A percentile compares a stretch with the other conserved stretches of the same genome.
phyloP scores from a whole-genome alignment of 164 flowering plant species.

The Magnolia kwangsiensis region DNA sequence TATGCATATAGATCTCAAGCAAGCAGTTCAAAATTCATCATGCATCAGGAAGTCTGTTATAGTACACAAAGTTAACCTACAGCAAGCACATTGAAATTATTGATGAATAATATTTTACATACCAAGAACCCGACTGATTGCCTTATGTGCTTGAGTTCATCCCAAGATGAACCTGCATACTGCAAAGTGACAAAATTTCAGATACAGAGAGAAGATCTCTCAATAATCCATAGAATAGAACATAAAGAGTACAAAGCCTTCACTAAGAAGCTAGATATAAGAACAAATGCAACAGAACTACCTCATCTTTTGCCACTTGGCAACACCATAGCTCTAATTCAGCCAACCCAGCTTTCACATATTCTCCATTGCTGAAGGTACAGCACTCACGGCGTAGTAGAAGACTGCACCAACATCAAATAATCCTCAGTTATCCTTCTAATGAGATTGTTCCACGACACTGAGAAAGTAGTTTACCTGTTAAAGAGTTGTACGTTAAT shows the following conservation, averaged over 20 bases:
- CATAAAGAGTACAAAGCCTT: background rate
- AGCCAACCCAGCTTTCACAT: constrained; percentile 79
- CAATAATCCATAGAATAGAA: background rate
- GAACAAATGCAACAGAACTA: constrained; percentile 11
- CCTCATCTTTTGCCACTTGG: constrained; percentile 63
- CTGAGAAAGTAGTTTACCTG: constrained; percentile 36
- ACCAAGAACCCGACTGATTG: constrained; percentile 92
- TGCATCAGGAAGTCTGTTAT: background rate
- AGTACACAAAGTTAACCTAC: background rate
- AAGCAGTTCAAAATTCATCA: background rate
- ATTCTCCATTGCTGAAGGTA: constrained; percentile 82
- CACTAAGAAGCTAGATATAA: background rate
- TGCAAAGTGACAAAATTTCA: constrained; percentile 25
- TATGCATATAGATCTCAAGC: background rate
- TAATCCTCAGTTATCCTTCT: background rate
- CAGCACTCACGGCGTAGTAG: constrained; percentile 81
- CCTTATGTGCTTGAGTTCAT: constrained; percentile 77
- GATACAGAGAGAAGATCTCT: background rate
- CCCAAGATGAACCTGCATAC: constrained; percentile 85
- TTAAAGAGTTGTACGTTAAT: constrained; percentile 83
- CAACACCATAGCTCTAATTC: constrained; percentile 81
- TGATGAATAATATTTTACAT: constrained; percentile 17
- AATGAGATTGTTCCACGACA: background rate
- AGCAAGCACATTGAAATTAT: background rate
- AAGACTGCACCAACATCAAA: constrained; percentile 47